These are phyloP conservation scores for Vanrija pseudolonga DNA, from an alignment of 1,284 basidiomycete genomes.

Conservation along the genomic window DNA sequence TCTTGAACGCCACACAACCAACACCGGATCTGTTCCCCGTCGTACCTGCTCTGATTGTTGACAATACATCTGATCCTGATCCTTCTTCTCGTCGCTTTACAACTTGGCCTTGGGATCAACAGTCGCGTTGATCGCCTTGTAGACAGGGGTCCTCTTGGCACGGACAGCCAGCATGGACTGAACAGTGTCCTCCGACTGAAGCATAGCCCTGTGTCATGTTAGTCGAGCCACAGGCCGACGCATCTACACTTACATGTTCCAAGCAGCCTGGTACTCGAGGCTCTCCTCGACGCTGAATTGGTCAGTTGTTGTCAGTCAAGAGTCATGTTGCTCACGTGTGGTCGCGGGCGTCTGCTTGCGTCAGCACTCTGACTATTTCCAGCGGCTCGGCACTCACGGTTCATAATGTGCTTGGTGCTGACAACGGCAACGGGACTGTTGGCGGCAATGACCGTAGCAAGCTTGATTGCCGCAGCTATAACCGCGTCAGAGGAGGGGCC, in stretches of 20 bases:
- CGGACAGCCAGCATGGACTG: constrained; percentile 50
- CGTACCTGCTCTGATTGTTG: too few species aligned
- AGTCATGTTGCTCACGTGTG: constrained; percentile 56
- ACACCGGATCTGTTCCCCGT: too few species aligned
- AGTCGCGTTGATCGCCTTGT: constrained; percentile 19
- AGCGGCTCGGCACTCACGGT: constrained; percentile 33
- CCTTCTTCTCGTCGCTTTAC: background rate
- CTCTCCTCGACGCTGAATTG: constrained; percentile 67
- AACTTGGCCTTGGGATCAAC: constrained; percentile 3
- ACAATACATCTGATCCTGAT: too few species aligned
- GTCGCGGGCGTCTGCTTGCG: constrained; percentile 62
- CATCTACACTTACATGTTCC: constrained; percentile 57
- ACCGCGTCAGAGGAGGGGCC: background rate
- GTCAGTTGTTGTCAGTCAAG: constrained; percentile 5
- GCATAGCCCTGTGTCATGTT: constrained; percentile 34
- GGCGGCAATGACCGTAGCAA: constrained; percentile 64
- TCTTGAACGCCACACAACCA: too few species aligned
- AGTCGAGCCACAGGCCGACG: background rate
- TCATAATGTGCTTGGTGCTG: constrained; percentile 72
- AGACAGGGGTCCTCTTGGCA: constrained; percentile 46
- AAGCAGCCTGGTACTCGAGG: constrained; percentile 70
- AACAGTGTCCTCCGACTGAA: constrained; percentile 60
- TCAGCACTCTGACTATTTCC: background rate
- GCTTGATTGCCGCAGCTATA: constrained; percentile 59
- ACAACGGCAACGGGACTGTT: constrained; percentile 80